Evolutionary conservation across 768 basidiomycete species (phyloP).

Genomic region (Mycena belliarum): DNA sequence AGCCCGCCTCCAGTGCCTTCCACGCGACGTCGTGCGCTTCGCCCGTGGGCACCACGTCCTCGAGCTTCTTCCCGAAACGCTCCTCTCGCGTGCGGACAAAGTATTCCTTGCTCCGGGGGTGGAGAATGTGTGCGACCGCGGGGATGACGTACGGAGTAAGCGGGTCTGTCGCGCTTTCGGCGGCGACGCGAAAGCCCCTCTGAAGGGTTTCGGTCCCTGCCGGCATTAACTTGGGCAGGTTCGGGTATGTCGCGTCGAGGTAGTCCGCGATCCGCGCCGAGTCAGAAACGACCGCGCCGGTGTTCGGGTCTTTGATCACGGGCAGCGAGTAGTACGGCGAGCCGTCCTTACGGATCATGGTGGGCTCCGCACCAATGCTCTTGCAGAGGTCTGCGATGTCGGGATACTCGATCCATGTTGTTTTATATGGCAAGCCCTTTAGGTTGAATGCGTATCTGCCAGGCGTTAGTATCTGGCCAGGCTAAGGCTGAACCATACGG

Average conservation of each 20-base stretch:
- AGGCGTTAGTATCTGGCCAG: conserved; percentile 17
- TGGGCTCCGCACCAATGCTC: conserved; percentile 34
- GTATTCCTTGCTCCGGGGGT: conserved; percentile 30
- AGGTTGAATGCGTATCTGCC: conserved; percentile 34
- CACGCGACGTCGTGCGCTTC: conserved; percentile 26
- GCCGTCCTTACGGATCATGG: conserved; percentile 28
- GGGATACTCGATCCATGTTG: conserved; percentile 52
- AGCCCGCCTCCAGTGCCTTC: conserved; percentile 28
- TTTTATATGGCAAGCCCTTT: conserved; percentile 40
- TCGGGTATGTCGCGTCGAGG: conserved; percentile 49
- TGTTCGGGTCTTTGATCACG: conserved; percentile 46
- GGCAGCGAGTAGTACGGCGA: conserved; percentile 43
- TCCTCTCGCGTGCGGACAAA: conserved; percentile 36
- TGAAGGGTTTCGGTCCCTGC: conserved; percentile 30
- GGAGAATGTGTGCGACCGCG: conserved; percentile 20
- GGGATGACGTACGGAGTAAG: conserved; percentile 17
- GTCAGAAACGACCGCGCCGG: conserved; percentile 37
- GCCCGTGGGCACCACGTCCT: conserved; percentile 36
- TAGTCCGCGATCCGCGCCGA: conserved; percentile 47
- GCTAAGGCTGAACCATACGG: conserved; percentile 22
- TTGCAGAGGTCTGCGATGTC: conserved; percentile 40
- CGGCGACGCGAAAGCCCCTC: conserved; percentile 18
- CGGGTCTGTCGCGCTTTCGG: background rate
- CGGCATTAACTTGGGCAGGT: conserved; percentile 36
- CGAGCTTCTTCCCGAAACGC: conserved; percentile 33